These are phyloP conservation scores for Cyathus striatus DNA, from an alignment of 768 basidiomycete species.

Conservation along the genomic window DNA sequence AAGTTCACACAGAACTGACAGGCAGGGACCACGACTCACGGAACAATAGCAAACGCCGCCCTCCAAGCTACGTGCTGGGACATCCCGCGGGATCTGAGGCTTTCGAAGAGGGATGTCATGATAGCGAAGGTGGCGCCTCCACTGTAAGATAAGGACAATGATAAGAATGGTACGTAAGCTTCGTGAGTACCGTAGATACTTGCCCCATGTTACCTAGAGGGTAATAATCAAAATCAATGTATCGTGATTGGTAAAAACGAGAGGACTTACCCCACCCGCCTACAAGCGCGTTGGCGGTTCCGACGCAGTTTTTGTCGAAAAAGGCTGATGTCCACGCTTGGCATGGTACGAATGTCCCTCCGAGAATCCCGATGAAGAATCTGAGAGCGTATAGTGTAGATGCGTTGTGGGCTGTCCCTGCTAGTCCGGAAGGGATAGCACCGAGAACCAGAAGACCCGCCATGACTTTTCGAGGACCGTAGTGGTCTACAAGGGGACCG, in stretches of 20 bases:
- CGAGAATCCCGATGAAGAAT: constrained; percentile 59
- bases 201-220: constrained; percentile 25
- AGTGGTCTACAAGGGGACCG: constrained; percentile 48
- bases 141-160: constrained; percentile 7
- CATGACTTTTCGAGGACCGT: constrained; percentile 53
- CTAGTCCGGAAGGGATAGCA: constrained; percentile 54
- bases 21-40: constrained; percentile 17
- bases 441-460: constrained; percentile 46
- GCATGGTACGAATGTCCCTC: constrained; percentile 57
- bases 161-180: too few species aligned
- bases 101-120: constrained; percentile 49
- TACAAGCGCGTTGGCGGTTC: constrained; percentile 46
- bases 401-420: constrained; percentile 41
- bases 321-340: constrained; percentile 59
- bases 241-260: too few species aligned
- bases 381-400: constrained; percentile 34
- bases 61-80: constrained; percentile 44
- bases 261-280: constrained; percentile 47
- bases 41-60: constrained; percentile 50
- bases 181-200: too few species aligned
- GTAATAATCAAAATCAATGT: constrained; percentile 3
- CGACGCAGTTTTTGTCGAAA: constrained; percentile 44
- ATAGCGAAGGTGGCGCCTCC: constrained; percentile 51
- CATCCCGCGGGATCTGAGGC: constrained; percentile 29
- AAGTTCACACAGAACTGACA: not conserved